These are phyloP conservation scores for Amoeboaphelidium protococcarum DNA, from an alignment of 371 early-diverging fungal genomes.

Conservation along the genomic window DNA sequence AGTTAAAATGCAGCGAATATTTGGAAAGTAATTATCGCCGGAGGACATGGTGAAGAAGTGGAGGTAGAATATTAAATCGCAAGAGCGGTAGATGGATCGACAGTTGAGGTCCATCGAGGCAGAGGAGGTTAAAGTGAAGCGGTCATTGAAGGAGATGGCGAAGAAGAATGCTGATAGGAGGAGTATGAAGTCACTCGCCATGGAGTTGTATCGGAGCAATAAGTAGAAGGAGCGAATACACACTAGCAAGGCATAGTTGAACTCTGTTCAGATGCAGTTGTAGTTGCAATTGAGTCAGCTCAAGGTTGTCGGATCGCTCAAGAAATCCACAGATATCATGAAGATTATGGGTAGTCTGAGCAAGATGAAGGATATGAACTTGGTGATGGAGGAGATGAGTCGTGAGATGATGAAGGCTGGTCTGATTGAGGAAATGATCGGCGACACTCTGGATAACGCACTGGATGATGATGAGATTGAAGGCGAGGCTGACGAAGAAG, in stretches of 20 bases:
- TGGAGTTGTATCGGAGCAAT: conserved; percentile 49
- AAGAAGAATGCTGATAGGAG: conserved; percentile 53
- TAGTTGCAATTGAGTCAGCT: conserved; percentile 57
- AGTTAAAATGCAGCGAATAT: too few species aligned
- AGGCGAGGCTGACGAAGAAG: conserved; percentile 79
- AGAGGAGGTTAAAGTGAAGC: conserved; percentile 57
- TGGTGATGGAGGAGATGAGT: conserved; percentile 62
- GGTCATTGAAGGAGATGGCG: conserved; percentile 50
- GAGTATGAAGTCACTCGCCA: conserved; percentile 50
- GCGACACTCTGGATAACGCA: conserved; percentile 59
- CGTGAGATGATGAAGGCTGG: conserved; percentile 90
- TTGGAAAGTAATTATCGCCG: too few species aligned
- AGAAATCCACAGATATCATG: conserved; percentile 74
- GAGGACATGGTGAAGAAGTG: conserved; percentile 84
- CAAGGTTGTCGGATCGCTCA: conserved; percentile 62
- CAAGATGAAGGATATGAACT: conserved; percentile 51
- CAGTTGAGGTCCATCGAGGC: conserved; percentile 45
- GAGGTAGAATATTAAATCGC: conserved; percentile 47
- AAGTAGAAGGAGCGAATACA: conserved; percentile 50
- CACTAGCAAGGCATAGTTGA: conserved; percentile 74
- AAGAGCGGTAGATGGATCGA: conserved; percentile 62
- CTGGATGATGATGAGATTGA: conserved; percentile 71
- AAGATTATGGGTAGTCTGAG: conserved; percentile 53
- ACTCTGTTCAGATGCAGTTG: conserved; percentile 64
- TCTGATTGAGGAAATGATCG: conserved; percentile 80